Base-by-base conservation (phyloP, 2,329 filamentous ascomycete species). In the Pezicula carpinea region DNA sequence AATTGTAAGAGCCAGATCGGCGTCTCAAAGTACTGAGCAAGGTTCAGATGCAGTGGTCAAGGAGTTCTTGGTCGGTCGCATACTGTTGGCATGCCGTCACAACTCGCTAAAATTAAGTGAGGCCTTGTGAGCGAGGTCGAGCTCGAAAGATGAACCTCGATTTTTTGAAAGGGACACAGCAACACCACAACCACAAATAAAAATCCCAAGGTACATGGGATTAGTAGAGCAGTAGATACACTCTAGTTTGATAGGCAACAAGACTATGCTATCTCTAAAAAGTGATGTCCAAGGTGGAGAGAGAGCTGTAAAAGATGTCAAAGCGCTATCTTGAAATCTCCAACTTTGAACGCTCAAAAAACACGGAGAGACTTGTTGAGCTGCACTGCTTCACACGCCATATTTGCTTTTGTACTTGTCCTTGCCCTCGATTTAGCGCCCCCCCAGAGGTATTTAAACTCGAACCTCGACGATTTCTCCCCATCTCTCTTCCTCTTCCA, bases 1-100 rank as follows among this genome's bases (percentile, higher is more conserved):
- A 13, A 23, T 21, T 40, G 10, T 50, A 49, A 14, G 59, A 61
- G 52, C 62, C 61, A 49, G 60, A 62, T 55, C 49, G 48, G 44
- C 52, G 59, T 35, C 47, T 62, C 46, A 57, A 53, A 43, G 49
- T 41, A 48, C 56, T 53, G 47, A 14, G 18, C 38, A 40, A 26
- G n/a, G 32, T 47, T 29, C 18, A 17, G 7, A 26, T 35, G 21
- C 38, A 43, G 29, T 42, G 38, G 15, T 36, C 39, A 35, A 14
- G 23, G n/a, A 42, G 26, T 43, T 29, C 18, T 35, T 43, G 31
- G n/a, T 43, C 6, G 19, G 38, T 40, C 13, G 22, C 5, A 14
- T 18, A 26, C 22, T 21, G 19, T 40, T 21, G 38, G 22, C n/a
- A 26, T 40, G 38, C 38, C 38, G 38, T 40, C 38, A 40, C 38